Conservation (phyloP, 2,329 filamentous ascomycete species). For the Hypoxylon sp. region DNA sequence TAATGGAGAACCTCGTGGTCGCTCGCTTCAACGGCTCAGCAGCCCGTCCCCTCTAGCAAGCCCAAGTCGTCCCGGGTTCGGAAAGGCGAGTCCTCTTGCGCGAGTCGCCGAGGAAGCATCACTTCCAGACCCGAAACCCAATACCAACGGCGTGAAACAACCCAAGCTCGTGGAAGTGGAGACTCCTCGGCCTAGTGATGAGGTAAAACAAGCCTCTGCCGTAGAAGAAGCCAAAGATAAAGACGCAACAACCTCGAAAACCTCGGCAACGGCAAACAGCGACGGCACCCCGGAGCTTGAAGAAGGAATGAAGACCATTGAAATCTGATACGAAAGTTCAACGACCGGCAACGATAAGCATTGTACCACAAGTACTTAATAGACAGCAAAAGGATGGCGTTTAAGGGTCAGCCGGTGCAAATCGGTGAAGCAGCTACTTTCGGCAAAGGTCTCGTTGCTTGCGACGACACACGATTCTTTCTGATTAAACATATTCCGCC, state of each 20-base stretch:
- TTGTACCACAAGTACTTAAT: conserved; percentile 51
- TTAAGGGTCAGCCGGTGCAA: conserved; percentile 45
- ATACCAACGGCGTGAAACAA: conserved; percentile 59
- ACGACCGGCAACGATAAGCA: conserved; percentile 50
- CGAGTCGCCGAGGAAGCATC: conserved; percentile 79
- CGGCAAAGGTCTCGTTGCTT: conserved; percentile 31
- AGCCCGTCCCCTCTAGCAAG: conserved; percentile 74
- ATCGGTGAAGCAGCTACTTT: conserved; percentile 37
- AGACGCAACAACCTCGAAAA: conserved; percentile 53
- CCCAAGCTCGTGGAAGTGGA: conserved; percentile 71
- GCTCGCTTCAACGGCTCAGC: conserved; percentile 78
- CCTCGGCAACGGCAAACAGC: conserved; percentile 54
- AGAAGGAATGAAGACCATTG: conserved; percentile 73
- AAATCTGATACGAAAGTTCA: conserved; percentile 63
- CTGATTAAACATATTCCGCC: conserved; percentile 28
- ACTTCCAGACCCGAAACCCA: conserved; percentile 49
- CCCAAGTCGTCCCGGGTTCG: conserved; percentile 75
- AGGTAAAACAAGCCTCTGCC: conserved; percentile 57
- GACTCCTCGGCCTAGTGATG: conserved; percentile 64
- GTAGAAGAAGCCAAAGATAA: conserved; percentile 58
- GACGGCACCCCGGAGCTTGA: conserved; percentile 63
- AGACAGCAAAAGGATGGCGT: conserved; percentile 51
- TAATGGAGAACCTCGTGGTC: conserved; percentile 74
- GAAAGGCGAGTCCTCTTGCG: conserved; percentile 80
- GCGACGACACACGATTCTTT: conserved; percentile 27